Evolutionary conservation across 108 stramenopile genomes (phyloP).

Genomic region (Epithemia pelagica): DNA sequence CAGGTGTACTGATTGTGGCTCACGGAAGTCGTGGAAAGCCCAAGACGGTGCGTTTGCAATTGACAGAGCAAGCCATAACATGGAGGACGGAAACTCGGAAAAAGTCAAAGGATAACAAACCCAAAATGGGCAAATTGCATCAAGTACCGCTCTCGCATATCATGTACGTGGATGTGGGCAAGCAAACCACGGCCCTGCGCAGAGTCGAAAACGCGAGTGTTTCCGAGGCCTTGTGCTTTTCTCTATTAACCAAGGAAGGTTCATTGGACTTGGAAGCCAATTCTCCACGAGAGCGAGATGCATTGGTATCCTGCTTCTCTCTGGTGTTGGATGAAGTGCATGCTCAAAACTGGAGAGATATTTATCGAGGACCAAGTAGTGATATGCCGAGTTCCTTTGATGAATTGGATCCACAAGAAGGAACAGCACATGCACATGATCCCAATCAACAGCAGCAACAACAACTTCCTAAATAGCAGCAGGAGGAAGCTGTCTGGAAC

Average conservation of each 20-base stretch:
- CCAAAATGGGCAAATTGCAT: slow-evolving; percentile 78
- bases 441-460: background rate
- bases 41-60: slow-evolving; percentile 70
- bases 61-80: slow-evolving; percentile 73
- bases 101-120: slow-evolving; percentile 36
- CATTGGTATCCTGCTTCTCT: slow-evolving; percentile 72
- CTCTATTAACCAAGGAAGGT: slow-evolving; percentile 80
- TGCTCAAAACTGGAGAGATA: slow-evolving; percentile 86
- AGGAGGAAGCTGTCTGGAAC: background rate
- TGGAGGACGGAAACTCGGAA: slow-evolving; percentile 82
- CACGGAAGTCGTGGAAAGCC: slow-evolving; percentile 80
- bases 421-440: background rate
- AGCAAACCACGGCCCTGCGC: slow-evolving; percentile 77
- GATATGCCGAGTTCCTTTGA: slow-evolving; percentile 86
- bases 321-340: slow-evolving; percentile 84
- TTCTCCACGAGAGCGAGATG: slow-evolving; percentile 69
- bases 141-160: slow-evolving; percentile 79
- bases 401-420: slow-evolving; percentile 36
- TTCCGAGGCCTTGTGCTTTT: slow-evolving; percentile 67
- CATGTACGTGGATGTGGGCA: slow-evolving; percentile 86
- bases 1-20: slow-evolving; percentile 72
- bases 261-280: slow-evolving; percentile 79
- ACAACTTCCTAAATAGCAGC: background rate
- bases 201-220: slow-evolving; percentile 78
- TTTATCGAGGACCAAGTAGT: slow-evolving; percentile 72